Conservation (phyloP, 108 stramenopile genomes). For the Fistulifera solaris region DNA sequence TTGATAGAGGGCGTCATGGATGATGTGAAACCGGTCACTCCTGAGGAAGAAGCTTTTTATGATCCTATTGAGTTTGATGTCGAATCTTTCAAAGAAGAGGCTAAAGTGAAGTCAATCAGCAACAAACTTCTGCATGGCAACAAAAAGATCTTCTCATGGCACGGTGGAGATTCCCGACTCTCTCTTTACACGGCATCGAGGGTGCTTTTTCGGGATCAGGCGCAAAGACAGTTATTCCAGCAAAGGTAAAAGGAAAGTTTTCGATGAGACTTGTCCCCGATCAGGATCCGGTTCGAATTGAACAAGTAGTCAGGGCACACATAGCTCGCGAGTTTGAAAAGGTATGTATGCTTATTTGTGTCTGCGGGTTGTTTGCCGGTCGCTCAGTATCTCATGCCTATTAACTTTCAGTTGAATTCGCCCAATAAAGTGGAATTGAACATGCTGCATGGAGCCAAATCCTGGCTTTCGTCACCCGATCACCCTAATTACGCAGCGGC, state of each 20-base stretch:
- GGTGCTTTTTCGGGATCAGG: slow-evolving; percentile 73
- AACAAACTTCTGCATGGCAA: slow-evolving; percentile 47
- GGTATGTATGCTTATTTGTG: slow-evolving; percentile 7
- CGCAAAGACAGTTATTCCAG: slow-evolving; percentile 78
- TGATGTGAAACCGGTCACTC: slow-evolving; percentile 55
- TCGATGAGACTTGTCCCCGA: slow-evolving; percentile 75
- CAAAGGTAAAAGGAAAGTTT: slow-evolving; percentile 72
- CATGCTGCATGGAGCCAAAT: slow-evolving; percentile 54
- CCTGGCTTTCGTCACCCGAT: slow-evolving; percentile 71
- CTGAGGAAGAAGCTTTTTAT: slow-evolving; percentile 61
- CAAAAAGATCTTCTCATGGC: slow-evolving; percentile 66
- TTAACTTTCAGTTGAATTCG: slow-evolving; percentile 17
- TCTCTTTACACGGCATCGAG: slow-evolving; percentile 81
- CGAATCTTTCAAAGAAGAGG: slow-evolving; percentile 50
- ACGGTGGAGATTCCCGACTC: slow-evolving; percentile 75
- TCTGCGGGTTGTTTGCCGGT: no score
- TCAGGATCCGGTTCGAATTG: slow-evolving; percentile 60
- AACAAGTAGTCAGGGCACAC: slow-evolving; percentile 37
- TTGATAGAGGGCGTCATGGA: slow-evolving; percentile 69
- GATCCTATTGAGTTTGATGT: slow-evolving; percentile 65
- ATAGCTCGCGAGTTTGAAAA: slow-evolving; percentile 46
- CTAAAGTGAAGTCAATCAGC: slow-evolving; percentile 35
- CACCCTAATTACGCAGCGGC: slow-evolving; percentile 82
- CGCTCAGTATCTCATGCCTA: background rate
- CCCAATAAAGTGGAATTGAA: slow-evolving; percentile 54